phyloP scores from a whole-genome alignment of 148 eudicot species.

The Arbutus unedo region DNA sequence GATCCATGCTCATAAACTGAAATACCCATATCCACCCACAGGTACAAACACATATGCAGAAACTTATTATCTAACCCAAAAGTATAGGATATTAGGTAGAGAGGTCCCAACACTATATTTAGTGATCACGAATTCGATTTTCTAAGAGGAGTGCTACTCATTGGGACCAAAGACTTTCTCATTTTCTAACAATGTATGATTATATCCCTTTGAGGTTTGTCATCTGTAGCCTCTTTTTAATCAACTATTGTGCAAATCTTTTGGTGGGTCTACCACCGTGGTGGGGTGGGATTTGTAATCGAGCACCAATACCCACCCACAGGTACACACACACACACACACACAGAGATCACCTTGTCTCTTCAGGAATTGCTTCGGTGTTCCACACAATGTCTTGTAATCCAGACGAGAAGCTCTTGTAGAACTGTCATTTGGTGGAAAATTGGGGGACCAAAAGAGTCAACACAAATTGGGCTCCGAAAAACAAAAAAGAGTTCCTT shows the following conservation, averaged over 20 bases:
- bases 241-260: no score
- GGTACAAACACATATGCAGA: neutral
- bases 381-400: constrained; percentile 75
- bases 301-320: no score
- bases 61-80: neutral
- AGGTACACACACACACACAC: neutral
- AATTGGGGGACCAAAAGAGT: neutral
- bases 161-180: no score
- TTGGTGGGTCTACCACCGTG: no score
- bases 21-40: neutral
- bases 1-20: neutral
- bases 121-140: no score
- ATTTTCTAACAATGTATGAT: no score
- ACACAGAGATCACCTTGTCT: constrained; percentile 20
- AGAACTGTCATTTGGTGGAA: constrained; percentile 51
- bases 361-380: constrained; percentile 28
- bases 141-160: no score
- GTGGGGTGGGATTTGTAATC: no score
- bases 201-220: no score
- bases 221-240: no score
- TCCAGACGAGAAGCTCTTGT: constrained; percentile 73
- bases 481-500: neutral
- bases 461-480: neutral
- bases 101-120: no score
- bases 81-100: no score